These are phyloP conservation scores for Scenedesmus sp. DNA, from an alignment of 163 green algal genomes.

Conservation along the genomic window DNA sequence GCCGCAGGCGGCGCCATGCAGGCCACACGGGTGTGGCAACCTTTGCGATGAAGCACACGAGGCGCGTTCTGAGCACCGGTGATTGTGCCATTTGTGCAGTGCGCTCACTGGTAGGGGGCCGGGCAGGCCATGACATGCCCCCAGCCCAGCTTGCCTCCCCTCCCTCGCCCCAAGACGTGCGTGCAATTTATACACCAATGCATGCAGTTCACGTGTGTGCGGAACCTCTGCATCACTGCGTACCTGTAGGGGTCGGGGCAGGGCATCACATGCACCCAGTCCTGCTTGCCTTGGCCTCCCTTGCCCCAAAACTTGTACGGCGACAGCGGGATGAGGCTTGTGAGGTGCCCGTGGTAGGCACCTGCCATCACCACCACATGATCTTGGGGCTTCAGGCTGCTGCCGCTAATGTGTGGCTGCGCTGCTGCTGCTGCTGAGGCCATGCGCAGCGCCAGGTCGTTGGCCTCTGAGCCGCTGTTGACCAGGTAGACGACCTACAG, in stretches of 20 bases:
- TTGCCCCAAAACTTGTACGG: slow-evolving; percentile 81
- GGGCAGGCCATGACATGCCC: no score
- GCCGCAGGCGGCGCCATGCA: no score
- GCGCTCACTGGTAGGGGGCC: no score
- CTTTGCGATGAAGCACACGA: no score
- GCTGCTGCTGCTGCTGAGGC: slow-evolving; percentile 57
- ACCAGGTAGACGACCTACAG: slow-evolving; percentile 78
- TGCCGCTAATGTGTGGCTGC: background rate
- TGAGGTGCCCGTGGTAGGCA: slow-evolving; percentile 86
- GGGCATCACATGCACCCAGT: slow-evolving; percentile 74
- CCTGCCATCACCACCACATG: slow-evolving; percentile 76
- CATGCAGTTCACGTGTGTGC: background rate
- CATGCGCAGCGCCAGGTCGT: slow-evolving; percentile 90
- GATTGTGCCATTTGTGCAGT: no score
- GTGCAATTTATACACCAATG: no score
- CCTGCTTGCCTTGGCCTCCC: slow-evolving; percentile 57
- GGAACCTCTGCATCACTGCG: background rate
- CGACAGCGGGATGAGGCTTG: slow-evolving; percentile 54
- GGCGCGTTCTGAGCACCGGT: no score
- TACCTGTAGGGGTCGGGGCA: slow-evolving; percentile 85
- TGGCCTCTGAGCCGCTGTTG: slow-evolving; percentile 88
- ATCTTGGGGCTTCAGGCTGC: background rate
- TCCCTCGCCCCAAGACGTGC: no score
- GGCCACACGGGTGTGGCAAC: no score
- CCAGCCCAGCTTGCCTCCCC: no score